Conservation (phyloP, 1,284 basidiomycete genomes). For the Ceratobasidium papillatum region DNA sequence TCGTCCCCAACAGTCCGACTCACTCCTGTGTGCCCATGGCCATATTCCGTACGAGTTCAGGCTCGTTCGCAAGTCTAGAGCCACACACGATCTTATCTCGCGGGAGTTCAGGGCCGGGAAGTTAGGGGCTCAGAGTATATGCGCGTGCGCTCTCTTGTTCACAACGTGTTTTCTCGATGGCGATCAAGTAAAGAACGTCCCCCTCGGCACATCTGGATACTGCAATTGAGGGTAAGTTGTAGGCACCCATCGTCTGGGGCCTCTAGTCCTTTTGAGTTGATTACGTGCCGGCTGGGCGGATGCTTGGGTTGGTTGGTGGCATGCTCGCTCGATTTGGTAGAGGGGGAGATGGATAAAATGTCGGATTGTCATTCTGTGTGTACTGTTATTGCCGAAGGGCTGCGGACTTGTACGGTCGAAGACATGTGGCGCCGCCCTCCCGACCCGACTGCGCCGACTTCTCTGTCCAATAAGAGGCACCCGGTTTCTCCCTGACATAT, state of each 20-base stretch:
- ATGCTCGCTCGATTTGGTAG: no score
- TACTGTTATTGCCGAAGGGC: background rate
- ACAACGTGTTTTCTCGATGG: constrained; percentile 26
- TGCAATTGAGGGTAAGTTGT: no score
- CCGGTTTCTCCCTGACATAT: background rate
- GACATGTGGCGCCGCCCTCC: no score
- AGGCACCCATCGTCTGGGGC: constrained; percentile 8
- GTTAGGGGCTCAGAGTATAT: constrained; percentile 24
- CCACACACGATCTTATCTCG: constrained; percentile 16
- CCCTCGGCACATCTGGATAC: background rate
- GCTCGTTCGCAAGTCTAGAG: background rate
- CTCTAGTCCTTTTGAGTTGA: background rate
- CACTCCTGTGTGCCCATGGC: background rate
- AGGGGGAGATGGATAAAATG: no score
- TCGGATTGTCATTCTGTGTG: background rate
- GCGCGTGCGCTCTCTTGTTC: background rate
- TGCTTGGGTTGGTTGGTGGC: background rate
- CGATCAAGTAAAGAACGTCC: constrained; percentile 12
- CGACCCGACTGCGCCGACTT: no score
- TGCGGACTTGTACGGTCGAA: background rate
- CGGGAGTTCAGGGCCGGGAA: background rate
- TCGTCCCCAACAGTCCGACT: background rate
- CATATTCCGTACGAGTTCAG: background rate
- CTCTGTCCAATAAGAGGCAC: background rate
- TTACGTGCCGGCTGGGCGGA: background rate